A percentile compares a stretch with the other conserved stretches of the same genome.
These are phyloP conservation scores for Globisporangium middletonii DNA, from an alignment of 352 stramenopile species.

Conservation along the genomic window DNA sequence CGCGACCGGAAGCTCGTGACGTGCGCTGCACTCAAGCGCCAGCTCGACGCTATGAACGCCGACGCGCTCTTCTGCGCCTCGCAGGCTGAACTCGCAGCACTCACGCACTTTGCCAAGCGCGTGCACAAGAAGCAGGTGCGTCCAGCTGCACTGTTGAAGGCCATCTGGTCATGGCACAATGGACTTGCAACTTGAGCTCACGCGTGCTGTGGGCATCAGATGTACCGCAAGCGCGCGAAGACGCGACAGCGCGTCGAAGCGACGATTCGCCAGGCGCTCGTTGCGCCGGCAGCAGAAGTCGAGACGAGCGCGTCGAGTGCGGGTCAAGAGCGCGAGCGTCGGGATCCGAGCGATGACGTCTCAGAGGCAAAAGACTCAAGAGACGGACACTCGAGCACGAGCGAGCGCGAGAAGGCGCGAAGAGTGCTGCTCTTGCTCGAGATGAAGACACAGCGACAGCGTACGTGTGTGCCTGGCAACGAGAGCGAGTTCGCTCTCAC, in stretches of 20 bases:
- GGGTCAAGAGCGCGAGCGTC: not conserved
- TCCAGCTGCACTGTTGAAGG: not conserved
- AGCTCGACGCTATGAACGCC: slow-evolving; percentile 18
- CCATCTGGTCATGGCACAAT: not conserved
- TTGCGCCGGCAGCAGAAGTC: not conserved
- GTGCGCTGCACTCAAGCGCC: slow-evolving; percentile 16
- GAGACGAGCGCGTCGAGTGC: not conserved
- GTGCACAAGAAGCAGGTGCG: slow-evolving; percentile 27
- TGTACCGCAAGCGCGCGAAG: slow-evolving; percentile 12
- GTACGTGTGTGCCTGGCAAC: slow-evolving; percentile 4
- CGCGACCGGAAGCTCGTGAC: slow-evolving; percentile 14
- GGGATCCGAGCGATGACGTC: not conserved
- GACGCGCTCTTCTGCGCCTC: slow-evolving; percentile 10
- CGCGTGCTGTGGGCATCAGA: not conserved
- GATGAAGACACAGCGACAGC: slow-evolving; percentile 9
- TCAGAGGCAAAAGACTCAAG: not conserved
- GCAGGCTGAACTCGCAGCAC: not conserved
- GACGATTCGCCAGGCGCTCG: slow-evolving; percentile 5
- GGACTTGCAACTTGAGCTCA: not conserved
- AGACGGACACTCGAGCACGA: not conserved
- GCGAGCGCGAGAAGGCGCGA: slow-evolving; percentile 4
- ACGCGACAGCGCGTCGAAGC: slow-evolving; percentile 3
- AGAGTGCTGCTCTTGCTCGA: slow-evolving; percentile 20
- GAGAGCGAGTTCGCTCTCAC: not conserved
- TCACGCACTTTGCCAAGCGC: slow-evolving; percentile 17